Base-by-base conservation (phyloP, 2,329 filamentous ascomycete species). In the Sclerotinia minor region DNA sequence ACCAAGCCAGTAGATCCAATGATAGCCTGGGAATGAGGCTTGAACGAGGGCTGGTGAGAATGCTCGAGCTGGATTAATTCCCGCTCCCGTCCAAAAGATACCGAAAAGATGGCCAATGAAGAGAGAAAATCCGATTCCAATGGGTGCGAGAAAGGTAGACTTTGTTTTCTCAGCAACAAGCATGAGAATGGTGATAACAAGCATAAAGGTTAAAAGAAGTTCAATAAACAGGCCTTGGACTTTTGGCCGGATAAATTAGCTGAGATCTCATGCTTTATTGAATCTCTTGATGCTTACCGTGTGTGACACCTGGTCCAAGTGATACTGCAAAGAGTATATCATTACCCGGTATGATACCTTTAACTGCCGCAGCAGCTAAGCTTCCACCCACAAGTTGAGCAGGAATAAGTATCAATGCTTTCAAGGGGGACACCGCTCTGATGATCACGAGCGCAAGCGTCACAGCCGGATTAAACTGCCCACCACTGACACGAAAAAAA, bases 401-500 rank as follows among this genome's bases (percentile, higher is more conserved):
- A 5, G 75, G 61, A 64, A 76, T 71, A 9, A 76, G 65, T 21
- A 75, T 49, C 6, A 71, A 53, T 24, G n/a, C 73, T 75, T 57
- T 77, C 70, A 41, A 72, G 21, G 66, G 68, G 67, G 21, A 69
- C 6, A 78, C 67, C 32, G 74, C 75, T n/a, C 77, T 73, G 57
- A 77, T 71, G 6, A 79, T 67, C 50, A 68, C 71, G 69, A 79
- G 72, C 15, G 74, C 77, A 11, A 79, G 61, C 11, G 77, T 77
- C 7, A 79, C 77, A 15, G 69, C 69, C 21, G 66, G 69, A 64
- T 79, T 79, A 71, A 79, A 79, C 6, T 78, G 71, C n/a, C 77
- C 77, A 24, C 78, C 78, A 3, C 81, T 83, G 29, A 87, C 79
- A 58, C 85, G 80, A 72, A 81, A 86, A 73, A 86, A 87, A 38